Percentiles rank a stretch among this genome's conserved stretches.
phyloP scores from a whole-genome alignment of 495 filamentous ascomycete genomes.

The Aspergillus mulundensis region DNA sequence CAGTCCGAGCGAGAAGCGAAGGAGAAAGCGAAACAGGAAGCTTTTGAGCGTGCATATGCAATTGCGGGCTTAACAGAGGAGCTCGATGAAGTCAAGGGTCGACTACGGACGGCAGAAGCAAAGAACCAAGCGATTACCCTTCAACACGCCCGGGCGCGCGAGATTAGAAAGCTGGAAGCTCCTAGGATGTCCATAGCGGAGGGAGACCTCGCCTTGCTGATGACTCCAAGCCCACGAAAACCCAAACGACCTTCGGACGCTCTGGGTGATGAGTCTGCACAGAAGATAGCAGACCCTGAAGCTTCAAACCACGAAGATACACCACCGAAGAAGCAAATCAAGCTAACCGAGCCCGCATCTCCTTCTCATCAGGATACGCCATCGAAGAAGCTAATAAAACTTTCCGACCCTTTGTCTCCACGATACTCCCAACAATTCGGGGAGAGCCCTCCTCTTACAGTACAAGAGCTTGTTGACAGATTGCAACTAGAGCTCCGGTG shows the following conservation, averaged over 20 bases:
- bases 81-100: slow-evolving; percentile 58
- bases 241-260: slow-evolving; percentile 60
- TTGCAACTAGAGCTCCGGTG: slow-evolving; percentile 57
- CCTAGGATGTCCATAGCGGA: slow-evolving; percentile 31
- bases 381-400: slow-evolving; percentile 60
- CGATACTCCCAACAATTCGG: slow-evolving; percentile 38
- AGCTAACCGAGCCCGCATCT: slow-evolving; percentile 46
- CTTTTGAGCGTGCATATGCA: slow-evolving; percentile 69
- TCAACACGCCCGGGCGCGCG: slow-evolving; percentile 26
- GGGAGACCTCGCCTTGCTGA: slow-evolving; percentile 33
- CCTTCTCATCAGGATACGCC: slow-evolving; percentile 47
- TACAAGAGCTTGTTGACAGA: slow-evolving; percentile 52
- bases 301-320: slow-evolving; percentile 42
- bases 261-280: slow-evolving; percentile 37
- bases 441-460: slow-evolving; percentile 29
- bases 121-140: slow-evolving; percentile 40
- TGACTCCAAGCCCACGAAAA: slow-evolving; percentile 30
- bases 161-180: slow-evolving; percentile 27
- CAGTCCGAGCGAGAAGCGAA: slow-evolving; percentile 46
- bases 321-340: slow-evolving; percentile 62
- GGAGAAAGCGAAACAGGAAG: slow-evolving; percentile 66
- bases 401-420: slow-evolving; percentile 43
- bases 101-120: slow-evolving; percentile 62
- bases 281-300: slow-evolving; percentile 48
- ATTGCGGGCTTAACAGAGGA: slow-evolving; percentile 73